Evolutionary conservation across 176 grass and related monocot genomes (phyloP).

Genomic region (Melocanna baccifera): DNA sequence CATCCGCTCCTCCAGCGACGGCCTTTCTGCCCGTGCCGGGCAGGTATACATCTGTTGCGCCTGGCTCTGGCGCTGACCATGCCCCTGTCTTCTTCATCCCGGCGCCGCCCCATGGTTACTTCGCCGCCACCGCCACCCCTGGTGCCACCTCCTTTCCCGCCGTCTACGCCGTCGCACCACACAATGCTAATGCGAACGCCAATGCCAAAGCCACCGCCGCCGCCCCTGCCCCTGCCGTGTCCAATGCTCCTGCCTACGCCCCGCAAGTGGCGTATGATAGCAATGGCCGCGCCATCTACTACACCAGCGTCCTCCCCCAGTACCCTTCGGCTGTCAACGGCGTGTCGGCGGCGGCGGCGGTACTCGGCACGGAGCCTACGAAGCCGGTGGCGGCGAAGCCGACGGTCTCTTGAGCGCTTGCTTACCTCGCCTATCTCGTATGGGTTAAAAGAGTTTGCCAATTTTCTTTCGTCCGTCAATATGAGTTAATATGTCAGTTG

Average conservation of each 20-base stretch:
- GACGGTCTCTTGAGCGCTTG: conserved; percentile 54
- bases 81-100: conserved; percentile 54
- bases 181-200: conserved; percentile 25
- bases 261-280: conserved; percentile 67
- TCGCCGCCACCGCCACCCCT: conserved; percentile 33
- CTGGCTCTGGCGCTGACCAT: conserved; percentile 45
- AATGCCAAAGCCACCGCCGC: conserved; percentile 19
- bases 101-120: conserved; percentile 66
- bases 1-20: conserved; percentile 42
- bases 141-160: conserved; percentile 37
- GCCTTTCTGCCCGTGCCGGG: conserved; percentile 48
- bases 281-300: conserved; percentile 77
- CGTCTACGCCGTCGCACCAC: conserved; percentile 47
- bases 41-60: conserved; percentile 55
- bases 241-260: conserved; percentile 30
- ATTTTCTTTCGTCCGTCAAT: conserved; percentile 45
- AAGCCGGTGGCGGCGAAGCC: conserved; percentile 68
- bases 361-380: conserved; percentile 36
- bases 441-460: conserved; percentile 47
- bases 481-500: conserved; percentile 46
- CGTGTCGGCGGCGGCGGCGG: conserved; percentile 15
- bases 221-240: neutral
- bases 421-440: neutral
- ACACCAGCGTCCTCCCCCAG: conserved; percentile 65
- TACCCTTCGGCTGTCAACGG: conserved; percentile 50